These are phyloP conservation scores for Macrophomina tecta DNA, from an alignment of 2,329 filamentous ascomycete species.

Conservation along the genomic window DNA sequence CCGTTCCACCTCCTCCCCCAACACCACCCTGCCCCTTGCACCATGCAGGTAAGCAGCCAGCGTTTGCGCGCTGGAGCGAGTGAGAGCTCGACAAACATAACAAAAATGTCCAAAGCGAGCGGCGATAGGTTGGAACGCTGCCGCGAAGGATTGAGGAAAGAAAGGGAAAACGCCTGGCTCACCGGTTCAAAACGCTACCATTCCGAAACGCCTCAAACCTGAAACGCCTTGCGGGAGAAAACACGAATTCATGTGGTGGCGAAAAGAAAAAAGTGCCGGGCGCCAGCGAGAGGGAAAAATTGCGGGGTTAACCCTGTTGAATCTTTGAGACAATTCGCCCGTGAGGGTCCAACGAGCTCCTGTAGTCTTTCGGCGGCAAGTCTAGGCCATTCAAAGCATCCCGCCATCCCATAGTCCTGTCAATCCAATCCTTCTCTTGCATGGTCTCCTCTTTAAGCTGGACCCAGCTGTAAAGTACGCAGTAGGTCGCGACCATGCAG, in stretches of 20 bases:
- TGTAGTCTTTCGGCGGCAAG: background rate
- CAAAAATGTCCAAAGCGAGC: background rate
- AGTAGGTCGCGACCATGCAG: background rate
- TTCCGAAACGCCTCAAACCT: slow-evolving; percentile 14
- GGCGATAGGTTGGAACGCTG: background rate
- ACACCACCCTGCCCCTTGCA: background rate
- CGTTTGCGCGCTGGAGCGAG: background rate
- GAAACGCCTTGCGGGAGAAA: slow-evolving; percentile 20
- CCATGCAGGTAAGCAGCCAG: slow-evolving; percentile 7
- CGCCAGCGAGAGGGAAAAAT: background rate
- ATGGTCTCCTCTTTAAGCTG: background rate
- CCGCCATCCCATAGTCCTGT: background rate
- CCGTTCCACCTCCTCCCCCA: background rate
- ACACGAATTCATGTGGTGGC: slow-evolving; percentile 9
- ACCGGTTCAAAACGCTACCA: background rate
- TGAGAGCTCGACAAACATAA: slow-evolving; percentile 1
- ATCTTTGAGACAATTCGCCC: background rate
- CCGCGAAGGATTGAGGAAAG: background rate
- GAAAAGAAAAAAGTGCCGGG: background rate
- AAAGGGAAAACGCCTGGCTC: background rate
- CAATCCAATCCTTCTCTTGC: background rate
- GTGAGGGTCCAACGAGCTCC: slow-evolving; percentile 6
- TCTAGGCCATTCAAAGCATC: background rate
- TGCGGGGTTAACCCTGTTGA: slow-evolving; percentile 1
- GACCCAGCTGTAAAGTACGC: background rate